Base-by-base conservation (phyloP, 179 eudicot species). In the Pouteria campechiana region DNA sequence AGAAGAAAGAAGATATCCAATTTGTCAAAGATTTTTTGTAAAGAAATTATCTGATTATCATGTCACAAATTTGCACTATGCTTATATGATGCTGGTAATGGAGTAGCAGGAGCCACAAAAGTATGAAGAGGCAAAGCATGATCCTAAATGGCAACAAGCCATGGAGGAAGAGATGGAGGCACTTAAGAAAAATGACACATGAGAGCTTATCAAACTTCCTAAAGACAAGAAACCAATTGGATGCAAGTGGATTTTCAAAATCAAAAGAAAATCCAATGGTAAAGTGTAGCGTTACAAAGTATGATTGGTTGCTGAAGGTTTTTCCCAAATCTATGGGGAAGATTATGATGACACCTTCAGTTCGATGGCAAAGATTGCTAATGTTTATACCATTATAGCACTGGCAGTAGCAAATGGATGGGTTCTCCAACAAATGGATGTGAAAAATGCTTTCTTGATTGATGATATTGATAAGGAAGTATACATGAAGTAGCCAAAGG, bases 141-240 rank as follows among this genome's bases (percentile, higher is more conserved):
- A 11, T 14, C 19, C 29, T 5, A 13, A 44, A 7, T 44, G 49
- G 36, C 19, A 44, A 23, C 7, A 9, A 27, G 36, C 19, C 11
- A 44, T 44, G 49, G 11, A 29, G 3, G 34, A 44, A 27, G 49
- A 44, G 30, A 44, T 44, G 23, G 36, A 44, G n/a, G 49, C 49
- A 14, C 18, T 44, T 9, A 13, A 25, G n/a, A 28, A 44, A 29
- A 44, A 44, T 25, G 49, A 44, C 2, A 44, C 35, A 3, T 44
- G 18, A 21, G 49, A 44, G 19, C 19, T 44, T 23, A 36, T 27
- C 12, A 34, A 34, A 8, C 27, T 18, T 16, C 49, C 34, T 3
- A 3, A 27, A 28, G 25, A 44, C 16, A 10, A 5, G 2, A 13
- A 12, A 11, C 32, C 10, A 25, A 36, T 44, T 6, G 30, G 35